phyloP scores from a whole-genome alignment of 495 filamentous ascomycete genomes.

The Penicillium mononematosum region DNA sequence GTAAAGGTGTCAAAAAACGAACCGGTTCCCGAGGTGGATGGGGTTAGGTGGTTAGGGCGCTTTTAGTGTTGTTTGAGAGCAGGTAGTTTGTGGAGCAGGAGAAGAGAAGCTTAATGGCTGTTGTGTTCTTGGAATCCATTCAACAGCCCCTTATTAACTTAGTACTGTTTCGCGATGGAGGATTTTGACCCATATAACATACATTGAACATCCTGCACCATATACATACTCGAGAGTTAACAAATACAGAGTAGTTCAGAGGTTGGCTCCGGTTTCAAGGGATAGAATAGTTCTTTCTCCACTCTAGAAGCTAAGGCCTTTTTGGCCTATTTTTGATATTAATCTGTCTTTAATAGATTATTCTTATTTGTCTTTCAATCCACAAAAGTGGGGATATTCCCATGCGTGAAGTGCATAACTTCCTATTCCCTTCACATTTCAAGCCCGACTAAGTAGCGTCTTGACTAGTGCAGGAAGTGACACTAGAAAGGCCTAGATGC shows the following conservation, averaged over 20 bases:
- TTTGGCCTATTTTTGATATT: not conserved
- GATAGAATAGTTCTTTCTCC: not conserved
- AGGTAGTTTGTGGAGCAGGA: conserved; percentile 19
- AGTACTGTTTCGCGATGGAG: not conserved
- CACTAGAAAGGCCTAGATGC: conserved; percentile 1
- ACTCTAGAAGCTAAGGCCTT: not conserved
- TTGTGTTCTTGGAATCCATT: too few species aligned
- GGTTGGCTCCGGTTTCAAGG: not conserved
- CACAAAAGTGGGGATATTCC: not conserved
- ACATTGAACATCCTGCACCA: too few species aligned
- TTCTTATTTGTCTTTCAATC: conserved; percentile 2
- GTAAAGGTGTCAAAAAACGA: conserved; percentile 14
- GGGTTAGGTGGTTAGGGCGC: conserved; percentile 1
- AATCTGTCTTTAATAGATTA: not conserved
- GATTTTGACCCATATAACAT: not conserved
- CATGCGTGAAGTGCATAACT: conserved; percentile 1
- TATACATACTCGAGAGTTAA: too few species aligned
- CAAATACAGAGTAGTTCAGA: too few species aligned
- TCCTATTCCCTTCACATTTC: not conserved
- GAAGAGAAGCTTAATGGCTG: not conserved
- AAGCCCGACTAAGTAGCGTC: not conserved
- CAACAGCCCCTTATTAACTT: not conserved
- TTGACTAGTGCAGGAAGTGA: not conserved
- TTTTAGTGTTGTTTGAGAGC: conserved; percentile 18
- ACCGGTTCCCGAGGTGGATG: conserved; percentile 22